Percentiles rank a stretch among this genome's conserved stretches.
Evolutionary conservation across 2,329 filamentous ascomycete species (phyloP).

Genomic region (Rosellinia necatrix): DNA sequence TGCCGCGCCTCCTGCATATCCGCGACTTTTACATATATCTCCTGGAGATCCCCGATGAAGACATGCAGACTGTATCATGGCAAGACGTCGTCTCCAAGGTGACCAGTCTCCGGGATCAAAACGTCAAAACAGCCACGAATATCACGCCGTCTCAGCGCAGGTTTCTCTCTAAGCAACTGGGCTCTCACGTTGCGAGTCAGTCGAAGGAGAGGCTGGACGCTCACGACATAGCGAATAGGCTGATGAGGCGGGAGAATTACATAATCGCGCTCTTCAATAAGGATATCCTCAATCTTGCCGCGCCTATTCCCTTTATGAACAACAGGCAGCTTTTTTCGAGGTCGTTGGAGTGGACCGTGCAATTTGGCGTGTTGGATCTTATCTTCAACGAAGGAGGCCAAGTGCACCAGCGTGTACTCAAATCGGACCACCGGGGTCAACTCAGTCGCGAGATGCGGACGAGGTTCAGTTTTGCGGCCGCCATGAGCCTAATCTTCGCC

Average conservation of each 20-base stretch:
- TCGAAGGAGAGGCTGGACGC: slow-evolving; percentile 95
- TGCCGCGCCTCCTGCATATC: slow-evolving; percentile 74
- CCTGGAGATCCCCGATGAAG: slow-evolving; percentile 77
- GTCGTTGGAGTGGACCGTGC: slow-evolving; percentile 89
- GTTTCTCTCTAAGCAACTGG: slow-evolving; percentile 52
- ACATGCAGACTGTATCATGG: slow-evolving; percentile 95
- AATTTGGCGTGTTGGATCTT: slow-evolving; percentile 88
- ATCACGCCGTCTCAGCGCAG: slow-evolving; percentile 56
- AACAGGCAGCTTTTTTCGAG: slow-evolving; percentile 84
- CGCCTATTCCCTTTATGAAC: slow-evolving; percentile 82
- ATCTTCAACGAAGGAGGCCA: slow-evolving; percentile 91
- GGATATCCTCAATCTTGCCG: slow-evolving; percentile 83
- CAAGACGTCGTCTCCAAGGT: slow-evolving; percentile 85
- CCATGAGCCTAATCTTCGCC: slow-evolving; percentile 84
- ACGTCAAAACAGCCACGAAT: slow-evolving; percentile 74
- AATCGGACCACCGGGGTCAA: slow-evolving; percentile 76
- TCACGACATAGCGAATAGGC: slow-evolving; percentile 92
- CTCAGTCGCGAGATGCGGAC: slow-evolving; percentile 78
- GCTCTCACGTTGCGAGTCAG: slow-evolving; percentile 76
- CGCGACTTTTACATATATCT: slow-evolving; percentile 86
- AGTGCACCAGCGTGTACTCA: slow-evolving; percentile 83
- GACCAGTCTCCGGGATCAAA: slow-evolving; percentile 82
- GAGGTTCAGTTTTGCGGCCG: slow-evolving; percentile 79
- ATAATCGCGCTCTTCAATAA: slow-evolving; percentile 98
- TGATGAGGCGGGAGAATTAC: slow-evolving; percentile 98